Evolutionary conservation across 148 eudicot species (phyloP).

Genomic region (Limonium bicolor): DNA sequence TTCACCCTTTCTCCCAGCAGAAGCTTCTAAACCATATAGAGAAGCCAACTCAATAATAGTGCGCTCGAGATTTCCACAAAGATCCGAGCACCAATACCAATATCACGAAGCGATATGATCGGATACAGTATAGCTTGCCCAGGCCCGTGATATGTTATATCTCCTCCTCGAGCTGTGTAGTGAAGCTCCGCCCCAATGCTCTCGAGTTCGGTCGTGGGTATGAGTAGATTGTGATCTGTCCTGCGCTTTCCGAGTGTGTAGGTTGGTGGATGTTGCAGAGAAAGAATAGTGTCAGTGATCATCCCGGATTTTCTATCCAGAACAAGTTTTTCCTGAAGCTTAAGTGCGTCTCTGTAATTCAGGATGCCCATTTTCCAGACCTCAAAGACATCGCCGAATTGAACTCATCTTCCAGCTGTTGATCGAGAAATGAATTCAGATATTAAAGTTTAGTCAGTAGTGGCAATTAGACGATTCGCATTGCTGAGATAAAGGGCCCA

Average conservation of each 20-base stretch:
- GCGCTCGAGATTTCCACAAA: slow-evolving; percentile 76
- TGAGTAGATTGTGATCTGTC: slow-evolving; percentile 64
- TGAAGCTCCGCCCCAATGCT: slow-evolving; percentile 78
- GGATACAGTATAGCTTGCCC: slow-evolving; percentile 73
- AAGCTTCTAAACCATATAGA: slow-evolving; percentile 55
- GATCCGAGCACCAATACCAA: slow-evolving; percentile 73
- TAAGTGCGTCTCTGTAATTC: slow-evolving; percentile 59
- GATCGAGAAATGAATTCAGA: no score
- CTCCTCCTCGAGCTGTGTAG: slow-evolving; percentile 86
- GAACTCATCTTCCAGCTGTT: slow-evolving; percentile 41
- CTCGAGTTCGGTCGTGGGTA: slow-evolving; percentile 45
- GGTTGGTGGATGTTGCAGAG: slow-evolving; percentile 85
- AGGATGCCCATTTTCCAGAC: slow-evolving; percentile 78
- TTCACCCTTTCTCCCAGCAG: slow-evolving; percentile 41
- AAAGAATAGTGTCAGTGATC: slow-evolving; percentile 44
- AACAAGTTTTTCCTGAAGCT: slow-evolving; percentile 59
- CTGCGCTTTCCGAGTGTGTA: slow-evolving; percentile 84
- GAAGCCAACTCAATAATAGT: slow-evolving; percentile 79
- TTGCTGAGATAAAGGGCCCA: no score
- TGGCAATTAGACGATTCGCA: no score
- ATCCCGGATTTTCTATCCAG: slow-evolving; percentile 49
- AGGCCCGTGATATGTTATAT: slow-evolving; percentile 83
- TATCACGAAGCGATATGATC: slow-evolving; percentile 53
- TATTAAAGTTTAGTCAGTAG: no score
- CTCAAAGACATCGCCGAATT: slow-evolving; percentile 36